Percentiles rank a stretch among this genome's conserved stretches.
These are phyloP conservation scores for Leptosphaerulina australis DNA, from an alignment of 2,329 filamentous ascomycete genomes.

Conservation along the genomic window DNA sequence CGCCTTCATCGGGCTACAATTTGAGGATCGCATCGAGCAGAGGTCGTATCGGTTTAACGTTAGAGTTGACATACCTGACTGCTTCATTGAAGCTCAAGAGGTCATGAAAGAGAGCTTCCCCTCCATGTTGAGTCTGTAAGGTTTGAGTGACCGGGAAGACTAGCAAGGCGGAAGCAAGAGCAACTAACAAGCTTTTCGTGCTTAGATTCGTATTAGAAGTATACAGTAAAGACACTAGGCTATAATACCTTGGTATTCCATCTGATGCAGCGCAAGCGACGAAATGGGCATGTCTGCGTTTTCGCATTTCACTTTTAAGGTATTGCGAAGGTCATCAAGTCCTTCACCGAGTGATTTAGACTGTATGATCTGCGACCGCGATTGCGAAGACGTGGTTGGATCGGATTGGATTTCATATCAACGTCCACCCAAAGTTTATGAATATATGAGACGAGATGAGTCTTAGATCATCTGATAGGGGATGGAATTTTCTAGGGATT, in stretches of 20 bases:
- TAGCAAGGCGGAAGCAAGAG: neutral
- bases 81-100: neutral
- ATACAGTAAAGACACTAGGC: neutral
- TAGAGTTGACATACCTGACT: neutral
- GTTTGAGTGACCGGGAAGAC: neutral
- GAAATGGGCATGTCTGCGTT: neutral
- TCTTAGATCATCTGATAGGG: too few species aligned
- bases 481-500: too few species aligned
- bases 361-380: slow-evolving; percentile 1
- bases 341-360: slow-evolving; percentile 8
- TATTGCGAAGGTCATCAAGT: neutral
- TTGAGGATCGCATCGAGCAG: too few species aligned
- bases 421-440: too few species aligned
- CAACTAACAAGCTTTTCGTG: neutral
- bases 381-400: neutral
- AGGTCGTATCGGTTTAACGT: too few species aligned
- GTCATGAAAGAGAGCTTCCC: neutral
- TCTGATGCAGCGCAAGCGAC: neutral
- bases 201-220: neutral
- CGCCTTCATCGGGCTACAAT: too few species aligned
- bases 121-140: neutral
- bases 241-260: neutral
- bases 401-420: too few species aligned
- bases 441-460: too few species aligned
- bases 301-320: neutral